phyloP scores from a whole-genome alignment of 2,329 filamentous ascomycete genomes.

The Thelonectria olida region DNA sequence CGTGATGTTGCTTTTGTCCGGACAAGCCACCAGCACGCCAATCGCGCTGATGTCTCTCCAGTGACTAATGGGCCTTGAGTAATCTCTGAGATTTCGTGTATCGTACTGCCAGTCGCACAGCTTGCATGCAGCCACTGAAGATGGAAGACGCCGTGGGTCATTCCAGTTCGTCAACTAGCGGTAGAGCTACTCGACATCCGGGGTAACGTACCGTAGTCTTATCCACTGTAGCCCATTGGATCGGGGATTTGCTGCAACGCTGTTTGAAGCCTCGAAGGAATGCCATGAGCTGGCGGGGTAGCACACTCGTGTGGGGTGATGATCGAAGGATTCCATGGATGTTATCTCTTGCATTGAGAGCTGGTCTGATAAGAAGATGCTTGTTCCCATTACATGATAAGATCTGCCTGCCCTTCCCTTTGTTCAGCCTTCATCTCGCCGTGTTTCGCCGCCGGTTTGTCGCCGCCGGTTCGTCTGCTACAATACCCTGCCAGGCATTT shows the following conservation, averaged over 20 bases:
- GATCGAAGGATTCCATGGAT: neutral
- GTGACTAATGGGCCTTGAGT: constrained; percentile 12
- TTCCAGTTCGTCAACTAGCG: neutral
- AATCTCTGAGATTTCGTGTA: neutral
- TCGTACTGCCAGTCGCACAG: too few relatives aligned
- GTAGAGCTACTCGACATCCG: neutral
- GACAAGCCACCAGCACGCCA: neutral
- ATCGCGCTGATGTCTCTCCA: neutral
- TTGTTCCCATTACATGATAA: constrained; percentile 14
- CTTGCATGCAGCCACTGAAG: neutral
- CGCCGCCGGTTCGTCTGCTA: neutral
- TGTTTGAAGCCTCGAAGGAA: neutral
- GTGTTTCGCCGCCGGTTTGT: neutral
- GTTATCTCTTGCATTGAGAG: neutral
- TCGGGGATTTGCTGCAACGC: too few relatives aligned
- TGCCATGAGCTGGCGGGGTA: constrained; percentile 9
- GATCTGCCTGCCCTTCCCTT: constrained; percentile 1
- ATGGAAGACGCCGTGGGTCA: neutral
- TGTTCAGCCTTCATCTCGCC: neutral
- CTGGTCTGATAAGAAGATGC: constrained; percentile 1
- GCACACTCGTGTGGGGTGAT: constrained; percentile 6
- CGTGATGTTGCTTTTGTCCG: neutral
- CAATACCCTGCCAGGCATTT: neutral
- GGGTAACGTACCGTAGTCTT: neutral
- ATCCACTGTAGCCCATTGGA: neutral